phyloP scores from a whole-genome alignment of 495 filamentous ascomycete genomes.

The Xylaria scruposa region DNA sequence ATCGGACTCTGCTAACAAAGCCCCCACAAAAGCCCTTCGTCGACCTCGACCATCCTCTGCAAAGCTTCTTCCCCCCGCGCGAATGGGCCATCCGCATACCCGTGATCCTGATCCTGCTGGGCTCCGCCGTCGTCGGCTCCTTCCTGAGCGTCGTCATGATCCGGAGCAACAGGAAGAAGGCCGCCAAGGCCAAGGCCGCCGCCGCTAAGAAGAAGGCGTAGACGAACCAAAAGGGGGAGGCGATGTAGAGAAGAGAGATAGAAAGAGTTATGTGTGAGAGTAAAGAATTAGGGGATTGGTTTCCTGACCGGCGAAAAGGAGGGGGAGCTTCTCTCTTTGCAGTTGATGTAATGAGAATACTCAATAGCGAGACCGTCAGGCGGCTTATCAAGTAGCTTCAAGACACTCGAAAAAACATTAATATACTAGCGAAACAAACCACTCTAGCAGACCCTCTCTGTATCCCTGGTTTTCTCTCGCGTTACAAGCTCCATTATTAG shows the following conservation, averaged over 20 bases:
- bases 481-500: no score
- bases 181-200: constrained; percentile 82
- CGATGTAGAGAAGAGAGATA: neutral
- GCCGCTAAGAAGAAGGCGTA: constrained; percentile 73
- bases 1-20: no score
- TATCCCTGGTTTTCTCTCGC: no score
- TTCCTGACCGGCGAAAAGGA: neutral
- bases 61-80: constrained; percentile 93
- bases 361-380: neutral
- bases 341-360: neutral
- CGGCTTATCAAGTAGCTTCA: neutral
- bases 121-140: constrained; percentile 90
- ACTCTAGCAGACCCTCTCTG: neutral
- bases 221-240: neutral
- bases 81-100: constrained; percentile 99
- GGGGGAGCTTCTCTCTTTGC: neutral
- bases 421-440: neutral
- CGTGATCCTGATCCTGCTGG: constrained; percentile 92
- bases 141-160: constrained; percentile 99
- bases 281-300: neutral
- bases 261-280: neutral
- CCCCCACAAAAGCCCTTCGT: constrained; percentile 77
- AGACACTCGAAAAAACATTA: neutral
- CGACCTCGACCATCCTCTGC: constrained; percentile 89
- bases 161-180: constrained; percentile 96